Conservation (phyloP, 129 eudicot genomes). For the Arctium lappa region DNA sequence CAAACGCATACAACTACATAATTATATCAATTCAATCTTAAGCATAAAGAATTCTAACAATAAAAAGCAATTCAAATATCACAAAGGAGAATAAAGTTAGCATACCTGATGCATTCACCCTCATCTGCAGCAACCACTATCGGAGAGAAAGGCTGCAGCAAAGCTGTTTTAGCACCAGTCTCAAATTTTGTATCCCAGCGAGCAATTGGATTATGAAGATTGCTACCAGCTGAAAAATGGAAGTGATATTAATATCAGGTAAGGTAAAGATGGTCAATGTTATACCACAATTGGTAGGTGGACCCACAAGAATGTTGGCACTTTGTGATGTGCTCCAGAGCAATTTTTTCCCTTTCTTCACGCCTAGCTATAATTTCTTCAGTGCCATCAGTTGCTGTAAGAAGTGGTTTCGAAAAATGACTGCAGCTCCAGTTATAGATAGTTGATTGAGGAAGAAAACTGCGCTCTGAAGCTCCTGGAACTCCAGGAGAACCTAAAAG, state of each 20-base stretch:
- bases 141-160: slow-evolving; percentile 86
- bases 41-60: not conserved
- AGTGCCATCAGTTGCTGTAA: slow-evolving; percentile 68
- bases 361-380: slow-evolving; percentile 66
- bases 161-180: slow-evolving; percentile 78
- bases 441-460: slow-evolving; percentile 88
- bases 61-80: not conserved
- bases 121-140: slow-evolving; percentile 97
- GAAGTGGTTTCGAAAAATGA: slow-evolving; percentile 94
- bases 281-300: not conserved
- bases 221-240: slow-evolving; percentile 64
- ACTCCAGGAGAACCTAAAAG: slow-evolving; percentile 69
- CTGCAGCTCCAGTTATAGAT: slow-evolving; percentile 98
- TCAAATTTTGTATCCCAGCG: slow-evolving; percentile 97
- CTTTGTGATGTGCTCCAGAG: slow-evolving; percentile 69
- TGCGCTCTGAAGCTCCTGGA: slow-evolving; percentile 65
- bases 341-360: slow-evolving; percentile 75
- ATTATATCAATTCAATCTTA: not conserved
- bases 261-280: not conserved
- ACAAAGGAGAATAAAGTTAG: slow-evolving; percentile 8
- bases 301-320: slow-evolving; percentile 85
- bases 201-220: slow-evolving; percentile 87
- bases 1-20: not conserved
- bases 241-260: not conserved
- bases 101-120: slow-evolving; percentile 85